Base-by-base conservation (phyloP, 495 filamentous ascomycete species). In the Chaetomium cochliodes region DNA sequence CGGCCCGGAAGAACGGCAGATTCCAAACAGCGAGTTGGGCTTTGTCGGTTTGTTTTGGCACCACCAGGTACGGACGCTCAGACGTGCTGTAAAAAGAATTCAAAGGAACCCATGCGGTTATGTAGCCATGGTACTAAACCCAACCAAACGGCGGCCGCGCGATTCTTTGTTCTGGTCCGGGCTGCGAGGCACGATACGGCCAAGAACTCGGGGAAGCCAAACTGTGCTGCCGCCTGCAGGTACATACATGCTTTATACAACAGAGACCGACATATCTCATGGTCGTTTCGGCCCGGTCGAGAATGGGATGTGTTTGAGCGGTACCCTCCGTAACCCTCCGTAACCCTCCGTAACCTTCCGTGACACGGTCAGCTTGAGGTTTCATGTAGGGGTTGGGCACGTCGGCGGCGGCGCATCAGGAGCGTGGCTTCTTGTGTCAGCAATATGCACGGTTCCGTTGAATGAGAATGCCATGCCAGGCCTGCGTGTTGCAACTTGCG, bases 401-500 rank as follows among this genome's bases (percentile, higher is more conserved):
- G 0, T 12, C n/a, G 28, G 30, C 22, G 20, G 56, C 56, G 39
- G 56, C 22, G 23, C 39, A 58, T 47, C 39, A 58, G 46, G 12
- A 13, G 20, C 13, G 37, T 22, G 12, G 8, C 1, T 5, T 42
- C 9, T 5, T 20, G n/a, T 41, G 54, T 57, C 9, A 58, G 56
- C 33, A 18, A n/a, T 18, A 22, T 58, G 56, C 23, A n/a, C 15
- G 41, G 5, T n/a, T 37, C 25, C 18, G 12, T 47, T n/a, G 30
- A 16, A 58, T 60, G 26, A 11, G 30, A 16, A 58, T 60, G 26
- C 26, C 55, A 44, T 18, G 6, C 9, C 5, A 6, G 25, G 16
- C 9, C 23, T 47, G 12, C 20, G 41, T 60, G 58, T 51, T 23
- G 5, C 57, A 59, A n/a, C n/a, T n/a, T n/a, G n/a, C n/a, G n/a